Base-by-base conservation (phyloP, 345 rosid genomes). In the Eucalyptus regnans region DNA sequence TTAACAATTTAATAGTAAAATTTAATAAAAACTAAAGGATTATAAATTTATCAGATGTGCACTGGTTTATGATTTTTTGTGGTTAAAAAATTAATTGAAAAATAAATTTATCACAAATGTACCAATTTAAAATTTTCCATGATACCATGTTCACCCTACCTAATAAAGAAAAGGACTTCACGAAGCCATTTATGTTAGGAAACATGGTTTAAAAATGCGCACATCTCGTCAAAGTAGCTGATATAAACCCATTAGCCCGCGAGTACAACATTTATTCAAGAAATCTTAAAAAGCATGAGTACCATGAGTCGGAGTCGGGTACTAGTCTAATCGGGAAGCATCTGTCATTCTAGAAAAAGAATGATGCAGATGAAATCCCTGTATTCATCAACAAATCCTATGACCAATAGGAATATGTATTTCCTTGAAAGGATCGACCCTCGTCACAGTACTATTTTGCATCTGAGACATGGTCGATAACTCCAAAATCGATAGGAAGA, bases 11-110 rank as follows among this genome's bases (percentile, higher is more conserved):
- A 0, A 25, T 11, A 58, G 14, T 58, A 60, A 60, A 60, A 25
- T 7, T 60, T 25, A 60, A 25, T 12, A 1, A 27, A 60, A 58
- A 58, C 0, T 23, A 58, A 11, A 0, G 0, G 66, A 58, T 2
- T 1, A 27, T 58, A 58, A 58, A 58, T 25, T 58, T 25, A 58
- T 58, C 0, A 58, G 1, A 60, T 2, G 7, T 25, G 7, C 2
- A 23, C n/a, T 3, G 2, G 2, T 52, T 52, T 52, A 20, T 52
- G 25, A 1, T 1, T 20, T 52, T 52, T 20, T 52, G 0, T 52
- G 5, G 0, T 52, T 4, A 52, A 52, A 52, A 52, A 20, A 18
- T 52, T 52, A 52, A 52, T 52, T 52, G 7, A 0, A 0, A 0
- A 52, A 52, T 52, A 52, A 52, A 52, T 52, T 52, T 20, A 0